Base-by-base conservation (phyloP, 1,284 basidiomycete genomes). In the Leccinum subfulvum region DNA sequence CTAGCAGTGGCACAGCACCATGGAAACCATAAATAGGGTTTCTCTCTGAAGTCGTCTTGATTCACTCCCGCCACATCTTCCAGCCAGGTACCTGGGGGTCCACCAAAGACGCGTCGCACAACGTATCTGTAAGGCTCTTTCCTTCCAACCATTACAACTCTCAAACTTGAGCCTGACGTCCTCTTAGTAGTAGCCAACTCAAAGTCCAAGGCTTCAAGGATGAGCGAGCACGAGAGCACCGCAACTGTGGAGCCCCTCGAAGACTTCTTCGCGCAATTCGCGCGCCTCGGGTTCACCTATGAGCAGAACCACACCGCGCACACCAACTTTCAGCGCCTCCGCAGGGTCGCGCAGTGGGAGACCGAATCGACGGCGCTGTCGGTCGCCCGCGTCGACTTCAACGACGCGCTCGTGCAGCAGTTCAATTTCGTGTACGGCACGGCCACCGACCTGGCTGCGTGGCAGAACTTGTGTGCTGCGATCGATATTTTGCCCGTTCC, bases 241-340 rank as follows among this genome's bases (percentile, higher is more conserved):
- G 64, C 57, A 67, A 60, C 26, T 52, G 13, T 23, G 47, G 47
- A 35, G 7, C 67, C 65, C 14, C 65, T 66, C 56, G 67, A 69
- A 4, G 64, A 61, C 0, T 67, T 67, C 51, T 67, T 67, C 54
- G 58, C 14, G 4, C 53, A 47, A 7, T 69, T 69, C 13, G 63
- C 58, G 44, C 14, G 4, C 16, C 16, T 69, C 1, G 66, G 67
- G 3, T 66, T 65, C 4, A 16, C 41, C 16, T 66, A 66, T n/a
- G 37, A 2, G 1, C 14, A 10, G 30, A 35, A 56, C 33, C 9
- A 4, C 13, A 58, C 65, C 7, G 65, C 66, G 0, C 66, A 65
- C 44, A 37, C 13, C n/a, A 67, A 67, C 63, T 67, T 69, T 9
- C 11, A 28, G 1, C 62, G 44, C 6, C 66, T 67, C 30, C 13